Conservation (phyloP, 805 yeast genomes). For the Maudiozyma turicensis region DNA sequence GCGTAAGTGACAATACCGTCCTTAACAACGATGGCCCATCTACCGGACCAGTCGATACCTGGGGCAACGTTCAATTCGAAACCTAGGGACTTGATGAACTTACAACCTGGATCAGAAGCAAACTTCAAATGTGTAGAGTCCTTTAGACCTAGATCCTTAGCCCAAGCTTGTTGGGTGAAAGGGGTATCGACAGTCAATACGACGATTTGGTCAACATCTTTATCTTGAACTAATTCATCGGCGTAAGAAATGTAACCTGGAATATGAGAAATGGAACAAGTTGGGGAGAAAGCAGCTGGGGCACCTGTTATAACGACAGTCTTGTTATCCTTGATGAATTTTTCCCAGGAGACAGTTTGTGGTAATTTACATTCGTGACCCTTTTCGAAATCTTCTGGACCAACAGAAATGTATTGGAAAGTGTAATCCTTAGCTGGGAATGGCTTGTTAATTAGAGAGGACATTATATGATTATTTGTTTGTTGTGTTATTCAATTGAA, state of each 20-base stretch:
- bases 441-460: constrained; percentile 38
- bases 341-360: constrained; percentile 17
- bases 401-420: constrained; percentile 26
- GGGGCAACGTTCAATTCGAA: constrained; percentile 44
- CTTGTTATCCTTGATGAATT: constrained; percentile 31
- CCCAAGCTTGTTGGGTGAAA: constrained; percentile 66
- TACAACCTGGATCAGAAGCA: constrained; percentile 57
- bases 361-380: constrained; percentile 24
- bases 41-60: constrained; percentile 48
- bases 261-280: constrained; percentile 63
- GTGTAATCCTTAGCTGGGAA: constrained; percentile 18
- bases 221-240: constrained; percentile 39
- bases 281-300: constrained; percentile 84
- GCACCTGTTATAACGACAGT: constrained; percentile 63
- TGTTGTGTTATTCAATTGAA: background rate
- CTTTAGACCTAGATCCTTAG: constrained; percentile 30
- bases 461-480: constrained; percentile 35
- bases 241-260: constrained; percentile 53
- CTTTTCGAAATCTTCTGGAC: constrained; percentile 14
- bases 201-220: constrained; percentile 54
- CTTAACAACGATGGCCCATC: constrained; percentile 67
- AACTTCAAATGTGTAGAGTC: constrained; percentile 38
- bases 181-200: constrained; percentile 64
- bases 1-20: constrained; percentile 44
- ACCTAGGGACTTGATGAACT: constrained; percentile 52